Conservation (phyloP, 441 rosid species). For the Bocquillonia castaneifolia region DNA sequence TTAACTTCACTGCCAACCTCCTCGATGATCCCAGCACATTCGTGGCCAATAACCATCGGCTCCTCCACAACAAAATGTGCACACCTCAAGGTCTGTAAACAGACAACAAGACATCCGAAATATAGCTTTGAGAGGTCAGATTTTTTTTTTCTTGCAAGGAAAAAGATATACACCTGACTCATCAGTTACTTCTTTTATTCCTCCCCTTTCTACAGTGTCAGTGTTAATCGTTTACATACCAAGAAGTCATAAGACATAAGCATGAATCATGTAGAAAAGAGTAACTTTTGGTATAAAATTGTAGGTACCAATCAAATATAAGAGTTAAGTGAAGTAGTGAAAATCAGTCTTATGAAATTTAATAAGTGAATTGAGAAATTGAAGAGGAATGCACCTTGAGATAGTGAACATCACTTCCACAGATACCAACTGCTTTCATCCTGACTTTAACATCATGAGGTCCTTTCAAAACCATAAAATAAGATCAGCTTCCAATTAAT, state of each 20-base stretch:
- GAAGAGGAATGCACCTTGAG: conserved; percentile 53
- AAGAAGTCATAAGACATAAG: too few species aligned
- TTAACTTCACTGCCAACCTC: conserved; percentile 71
- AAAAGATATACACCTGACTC: background rate
- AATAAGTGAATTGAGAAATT: background rate
- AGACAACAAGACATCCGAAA: background rate
- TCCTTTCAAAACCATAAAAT: conserved; percentile 34
- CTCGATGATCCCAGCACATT: conserved; percentile 82
- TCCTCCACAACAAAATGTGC: conserved; percentile 76
- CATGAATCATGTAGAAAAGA: too few species aligned
- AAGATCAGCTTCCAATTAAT: background rate
- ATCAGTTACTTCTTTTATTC: background rate
- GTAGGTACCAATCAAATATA: too few species aligned
- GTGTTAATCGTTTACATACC: too few species aligned
- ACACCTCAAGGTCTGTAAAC: conserved; percentile 49
- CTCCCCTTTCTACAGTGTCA: too few species aligned
- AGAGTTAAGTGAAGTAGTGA: too few species aligned
- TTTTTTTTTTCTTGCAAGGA: background rate
- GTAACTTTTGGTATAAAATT: too few species aligned
- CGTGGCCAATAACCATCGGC: conserved; percentile 94
- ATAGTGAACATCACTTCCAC: conserved; percentile 94
- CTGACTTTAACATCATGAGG: conserved; percentile 74
- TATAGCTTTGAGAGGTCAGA: conserved; percentile 3
- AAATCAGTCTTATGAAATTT: background rate
- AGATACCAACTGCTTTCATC: conserved; percentile 93